phyloP scores from a whole-genome alignment of 352 stramenopile species.

The Chrysophaeum taylorii region DNA sequence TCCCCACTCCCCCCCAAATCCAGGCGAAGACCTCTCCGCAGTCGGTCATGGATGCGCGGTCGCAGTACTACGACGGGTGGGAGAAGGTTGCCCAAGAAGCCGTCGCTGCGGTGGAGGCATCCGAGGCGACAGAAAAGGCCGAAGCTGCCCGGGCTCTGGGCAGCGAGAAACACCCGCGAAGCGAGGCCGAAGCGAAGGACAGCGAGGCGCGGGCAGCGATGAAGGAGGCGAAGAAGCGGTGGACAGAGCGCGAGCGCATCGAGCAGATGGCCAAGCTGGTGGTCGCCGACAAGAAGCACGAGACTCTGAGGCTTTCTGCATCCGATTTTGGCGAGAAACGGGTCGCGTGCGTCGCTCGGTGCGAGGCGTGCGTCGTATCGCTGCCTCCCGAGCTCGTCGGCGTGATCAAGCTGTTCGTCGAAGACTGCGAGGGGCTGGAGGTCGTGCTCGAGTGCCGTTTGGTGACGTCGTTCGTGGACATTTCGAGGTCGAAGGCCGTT shows the following conservation, averaged over 20 bases:
- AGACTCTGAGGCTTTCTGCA: too few relatives aligned
- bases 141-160: background rate
- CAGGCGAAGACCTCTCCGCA: too few relatives aligned
- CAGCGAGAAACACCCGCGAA: background rate
- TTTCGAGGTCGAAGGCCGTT: constrained; percentile 14
- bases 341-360: background rate
- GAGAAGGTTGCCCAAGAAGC: background rate
- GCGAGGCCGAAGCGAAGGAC: background rate
- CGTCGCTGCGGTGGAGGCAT: background rate
- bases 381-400: background rate
- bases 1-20: too few relatives aligned
- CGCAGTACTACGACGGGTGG: background rate
- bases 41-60: too few relatives aligned
- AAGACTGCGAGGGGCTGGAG: constrained; percentile 20
- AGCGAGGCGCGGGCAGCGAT: background rate
- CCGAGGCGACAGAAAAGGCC: background rate
- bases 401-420: constrained; percentile 33
- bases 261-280: background rate
- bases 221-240: background rate
- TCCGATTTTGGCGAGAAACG: background rate
- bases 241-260: background rate
- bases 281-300: background rate
- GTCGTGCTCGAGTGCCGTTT: constrained; percentile 16
- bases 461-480: constrained; percentile 28
- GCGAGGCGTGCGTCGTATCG: background rate